A percentile compares a stretch with the other conserved stretches of the same genome.
Conservation (phyloP, 805 yeast species). For the Yamadazyma phyllophila region DNA sequence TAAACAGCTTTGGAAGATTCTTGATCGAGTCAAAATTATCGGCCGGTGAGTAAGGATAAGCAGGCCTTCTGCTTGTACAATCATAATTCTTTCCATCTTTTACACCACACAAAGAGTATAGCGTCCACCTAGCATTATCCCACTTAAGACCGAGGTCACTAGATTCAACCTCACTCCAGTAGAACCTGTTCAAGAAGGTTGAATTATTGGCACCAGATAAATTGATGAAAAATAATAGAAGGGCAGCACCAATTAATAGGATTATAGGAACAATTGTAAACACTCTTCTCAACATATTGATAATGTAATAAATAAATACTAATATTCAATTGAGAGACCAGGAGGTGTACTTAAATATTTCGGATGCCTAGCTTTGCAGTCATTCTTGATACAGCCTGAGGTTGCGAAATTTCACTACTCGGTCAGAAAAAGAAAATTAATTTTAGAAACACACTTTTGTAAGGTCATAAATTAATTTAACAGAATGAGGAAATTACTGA, state of each 20-base stretch:
- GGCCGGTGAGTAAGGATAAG: slow-evolving; percentile 31
- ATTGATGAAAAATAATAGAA: slow-evolving; percentile 25
- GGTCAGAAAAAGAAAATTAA: neutral
- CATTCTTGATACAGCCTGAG: neutral
- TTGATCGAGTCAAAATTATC: slow-evolving; percentile 22
- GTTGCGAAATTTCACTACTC: slow-evolving; percentile 2
- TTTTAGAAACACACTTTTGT: neutral
- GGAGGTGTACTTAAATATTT: neutral
- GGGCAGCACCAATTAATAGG: slow-evolving; percentile 21
- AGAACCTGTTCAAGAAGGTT: slow-evolving; percentile 21
- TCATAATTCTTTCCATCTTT: slow-evolving; percentile 16
- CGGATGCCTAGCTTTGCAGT: slow-evolving; percentile 5
- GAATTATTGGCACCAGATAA: slow-evolving; percentile 24
- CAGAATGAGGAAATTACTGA: no score
- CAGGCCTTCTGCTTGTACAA: slow-evolving; percentile 22
- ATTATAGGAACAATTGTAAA: slow-evolving; percentile 24
- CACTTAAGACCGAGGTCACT: slow-evolving; percentile 14
- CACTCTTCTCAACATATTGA: slow-evolving; percentile 18
- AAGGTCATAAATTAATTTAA: neutral
- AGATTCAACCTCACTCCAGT: slow-evolving; percentile 25
- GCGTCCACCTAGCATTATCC: slow-evolving; percentile 26
- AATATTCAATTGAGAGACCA: neutral
- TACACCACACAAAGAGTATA: slow-evolving; percentile 24
- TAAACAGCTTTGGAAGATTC: slow-evolving; percentile 51
- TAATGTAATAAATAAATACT: neutral